Conservation (phyloP, 2,329 filamentous ascomycete species). For the Metarhizium album region DNA sequence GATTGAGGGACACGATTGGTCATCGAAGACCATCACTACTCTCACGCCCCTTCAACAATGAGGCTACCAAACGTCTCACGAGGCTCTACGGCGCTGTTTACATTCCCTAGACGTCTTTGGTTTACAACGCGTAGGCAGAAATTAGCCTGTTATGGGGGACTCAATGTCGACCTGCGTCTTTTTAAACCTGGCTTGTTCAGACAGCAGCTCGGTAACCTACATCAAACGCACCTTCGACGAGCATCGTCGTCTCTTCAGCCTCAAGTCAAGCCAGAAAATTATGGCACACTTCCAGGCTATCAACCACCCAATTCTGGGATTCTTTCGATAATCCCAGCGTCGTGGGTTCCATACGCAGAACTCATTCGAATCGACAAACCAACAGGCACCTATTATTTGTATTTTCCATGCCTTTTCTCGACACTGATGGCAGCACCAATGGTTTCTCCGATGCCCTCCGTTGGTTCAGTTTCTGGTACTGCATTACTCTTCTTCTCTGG, state of each 20-base stretch:
- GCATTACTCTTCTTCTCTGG: constrained; percentile 62
- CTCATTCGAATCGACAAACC: constrained; percentile 74
- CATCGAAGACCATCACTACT: neutral
- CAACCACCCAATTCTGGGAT: constrained; percentile 60
- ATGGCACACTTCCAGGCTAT: constrained; percentile 33
- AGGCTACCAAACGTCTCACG: neutral
- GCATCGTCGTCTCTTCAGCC: neutral
- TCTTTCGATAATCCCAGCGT: constrained; percentile 55
- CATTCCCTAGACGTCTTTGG: neutral
- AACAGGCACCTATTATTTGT: constrained; percentile 73
- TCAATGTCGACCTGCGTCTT: neutral
- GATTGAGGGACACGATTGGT: neutral
- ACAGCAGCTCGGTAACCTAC: neutral
- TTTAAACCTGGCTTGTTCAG: neutral
- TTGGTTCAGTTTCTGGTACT: constrained; percentile 52
- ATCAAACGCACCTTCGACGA: neutral
- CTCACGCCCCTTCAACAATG: neutral
- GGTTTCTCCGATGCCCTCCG: constrained; percentile 46
- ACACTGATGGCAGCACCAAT: constrained; percentile 70
- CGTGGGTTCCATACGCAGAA: constrained; percentile 72
- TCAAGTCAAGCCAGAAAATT: neutral
- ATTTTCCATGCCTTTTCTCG: constrained; percentile 76
- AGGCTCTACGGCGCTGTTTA: neutral
- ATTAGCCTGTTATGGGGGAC: neutral
- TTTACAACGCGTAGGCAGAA: neutral